A percentile compares a stretch with the other conserved stretches of the same genome.
Conservation (phyloP, 768 basidiomycete genomes). For the Crassisporium funariophilum region DNA sequence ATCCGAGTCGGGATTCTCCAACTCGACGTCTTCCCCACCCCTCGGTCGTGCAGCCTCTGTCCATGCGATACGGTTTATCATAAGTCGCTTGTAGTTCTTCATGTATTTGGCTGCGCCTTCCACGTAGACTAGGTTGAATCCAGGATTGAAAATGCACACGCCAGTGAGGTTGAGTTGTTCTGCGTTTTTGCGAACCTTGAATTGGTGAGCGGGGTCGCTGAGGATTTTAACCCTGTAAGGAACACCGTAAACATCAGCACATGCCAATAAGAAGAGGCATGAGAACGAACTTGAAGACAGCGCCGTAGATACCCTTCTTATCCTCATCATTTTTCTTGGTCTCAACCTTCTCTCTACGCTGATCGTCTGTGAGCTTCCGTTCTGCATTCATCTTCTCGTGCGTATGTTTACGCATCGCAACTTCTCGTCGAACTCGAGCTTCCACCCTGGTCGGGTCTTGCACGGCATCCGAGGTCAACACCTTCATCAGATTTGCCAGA, state of each 20-base stretch:
- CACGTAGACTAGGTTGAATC: slow-evolving; percentile 89
- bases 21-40: slow-evolving; percentile 70
- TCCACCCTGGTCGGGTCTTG: slow-evolving; percentile 98
- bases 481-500: slow-evolving; percentile 95
- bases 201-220: slow-evolving; percentile 90
- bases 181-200: slow-evolving; percentile 96
- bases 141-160: slow-evolving; percentile 86
- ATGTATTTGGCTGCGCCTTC: slow-evolving; percentile 89
- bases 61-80: slow-evolving; percentile 90
- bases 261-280: neutral
- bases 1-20: slow-evolving; percentile 52
- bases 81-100: slow-evolving; percentile 83
- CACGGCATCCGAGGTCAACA: slow-evolving; percentile 93
- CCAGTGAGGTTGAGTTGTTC: slow-evolving; percentile 89
- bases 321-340: slow-evolving; percentile 86
- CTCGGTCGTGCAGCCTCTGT: slow-evolving; percentile 86
- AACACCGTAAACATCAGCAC: neutral
- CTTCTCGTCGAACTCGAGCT: slow-evolving; percentile 91
- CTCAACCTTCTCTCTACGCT: slow-evolving; percentile 85
- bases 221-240: slow-evolving; percentile 75
- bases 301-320: slow-evolving; percentile 78
- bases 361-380: slow-evolving; percentile 90
- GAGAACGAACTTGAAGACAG: slow-evolving; percentile 82
- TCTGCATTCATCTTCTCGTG: slow-evolving; percentile 95
- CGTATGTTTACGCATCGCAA: slow-evolving; percentile 82